Conservation (phyloP, 2,329 filamentous ascomycete genomes). For the Rutstroemia sydowiana region DNA sequence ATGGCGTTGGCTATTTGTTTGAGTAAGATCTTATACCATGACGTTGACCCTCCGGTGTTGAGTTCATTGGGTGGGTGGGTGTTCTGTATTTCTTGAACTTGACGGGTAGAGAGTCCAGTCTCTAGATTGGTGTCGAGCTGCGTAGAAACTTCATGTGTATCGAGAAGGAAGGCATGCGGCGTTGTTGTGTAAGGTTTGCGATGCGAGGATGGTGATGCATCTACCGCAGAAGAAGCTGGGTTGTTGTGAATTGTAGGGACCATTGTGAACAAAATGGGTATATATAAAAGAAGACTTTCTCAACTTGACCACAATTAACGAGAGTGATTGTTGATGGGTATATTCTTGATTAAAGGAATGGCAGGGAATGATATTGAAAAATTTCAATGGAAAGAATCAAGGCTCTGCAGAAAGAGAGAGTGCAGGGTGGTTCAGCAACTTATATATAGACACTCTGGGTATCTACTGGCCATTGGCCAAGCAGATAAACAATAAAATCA, state of each 20-base stretch:
- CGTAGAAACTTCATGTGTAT: constrained; percentile 53
- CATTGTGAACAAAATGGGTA: too few species aligned
- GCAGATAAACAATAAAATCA: too few species aligned
- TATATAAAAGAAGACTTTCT: too few species aligned
- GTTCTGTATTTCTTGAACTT: constrained; percentile 51
- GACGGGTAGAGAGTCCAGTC: constrained; percentile 54
- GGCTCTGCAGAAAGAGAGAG: too few species aligned
- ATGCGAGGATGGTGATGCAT: background rate
- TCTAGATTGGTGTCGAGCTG: constrained; percentile 58
- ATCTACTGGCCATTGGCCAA: too few species aligned
- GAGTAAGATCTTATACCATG: constrained; percentile 60
- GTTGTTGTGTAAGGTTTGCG: constrained; percentile 14
- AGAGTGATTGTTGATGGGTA: constrained; percentile 14
- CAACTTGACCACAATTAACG: too few species aligned
- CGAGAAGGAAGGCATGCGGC: constrained; percentile 52
- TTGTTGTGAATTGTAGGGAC: too few species aligned
- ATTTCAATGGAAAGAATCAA: background rate
- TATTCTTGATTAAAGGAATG: constrained; percentile 30
- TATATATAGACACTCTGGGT: too few species aligned
- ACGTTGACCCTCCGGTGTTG: constrained; percentile 50
- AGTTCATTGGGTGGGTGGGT: constrained; percentile 42
- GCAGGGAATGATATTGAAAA: constrained; percentile 20
- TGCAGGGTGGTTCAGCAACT: too few species aligned
- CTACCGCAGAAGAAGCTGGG: background rate
- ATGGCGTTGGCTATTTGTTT: constrained; percentile 64